Evolutionary conservation across 2,329 filamentous ascomycete species (phyloP).

Genomic region (Didymella keratinophila): DNA sequence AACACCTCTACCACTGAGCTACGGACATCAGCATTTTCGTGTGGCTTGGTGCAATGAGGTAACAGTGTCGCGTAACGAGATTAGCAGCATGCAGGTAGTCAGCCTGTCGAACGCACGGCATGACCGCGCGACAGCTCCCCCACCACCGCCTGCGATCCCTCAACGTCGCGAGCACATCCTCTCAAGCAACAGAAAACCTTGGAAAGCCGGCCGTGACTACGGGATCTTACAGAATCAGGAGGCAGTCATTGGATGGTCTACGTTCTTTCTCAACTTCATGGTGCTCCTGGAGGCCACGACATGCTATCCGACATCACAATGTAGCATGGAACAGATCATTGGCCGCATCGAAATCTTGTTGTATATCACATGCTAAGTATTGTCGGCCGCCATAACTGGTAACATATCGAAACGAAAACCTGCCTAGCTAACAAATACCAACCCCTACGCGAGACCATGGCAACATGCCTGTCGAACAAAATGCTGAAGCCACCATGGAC

Average conservation of each 20-base stretch:
- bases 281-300: no score
- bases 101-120: no score
- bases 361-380: conserved; percentile 39
- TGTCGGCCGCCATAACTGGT: conserved; percentile 36
- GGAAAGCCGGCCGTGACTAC: no score
- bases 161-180: not conserved
- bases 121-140: not conserved
- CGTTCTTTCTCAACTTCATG: no score
- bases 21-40: not conserved
- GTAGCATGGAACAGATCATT: not conserved
- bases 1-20: not conserved
- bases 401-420: conserved; percentile 41
- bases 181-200: no score
- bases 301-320: conserved; percentile 5
- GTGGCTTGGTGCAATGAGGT: not conserved
- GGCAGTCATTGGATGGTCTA: no score
- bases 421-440: conserved; percentile 32
- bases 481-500: not conserved
- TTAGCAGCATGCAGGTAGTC: conserved; percentile 5
- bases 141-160: not conserved
- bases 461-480: conserved; percentile 19
- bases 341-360: conserved; percentile 31
- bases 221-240: no score
- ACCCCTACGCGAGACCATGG: conserved; percentile 23
- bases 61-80: not conserved